These are phyloP conservation scores for Acorus calamus DNA, from an alignment of 106 monocot genomes.

Conservation along the genomic window DNA sequence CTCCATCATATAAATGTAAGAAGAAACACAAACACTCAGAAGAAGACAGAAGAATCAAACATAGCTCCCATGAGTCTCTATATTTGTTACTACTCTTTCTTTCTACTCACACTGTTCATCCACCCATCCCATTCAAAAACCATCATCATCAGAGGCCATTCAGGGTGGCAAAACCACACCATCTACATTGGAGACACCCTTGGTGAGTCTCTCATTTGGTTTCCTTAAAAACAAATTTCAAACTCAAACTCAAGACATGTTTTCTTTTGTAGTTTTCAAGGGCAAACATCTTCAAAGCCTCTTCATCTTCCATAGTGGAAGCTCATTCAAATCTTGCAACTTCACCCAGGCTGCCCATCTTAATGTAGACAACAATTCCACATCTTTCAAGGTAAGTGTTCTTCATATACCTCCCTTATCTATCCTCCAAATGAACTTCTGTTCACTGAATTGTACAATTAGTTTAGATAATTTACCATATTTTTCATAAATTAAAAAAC, in stretches of 20 bases:
- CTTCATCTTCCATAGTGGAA: slow-evolving; percentile 18
- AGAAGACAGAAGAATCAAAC: too few species aligned
- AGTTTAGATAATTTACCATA: too few species aligned
- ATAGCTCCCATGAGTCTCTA: too few species aligned
- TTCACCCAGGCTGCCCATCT: slow-evolving; percentile 10
- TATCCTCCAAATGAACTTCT: too few species aligned
- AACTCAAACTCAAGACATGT: neutral
- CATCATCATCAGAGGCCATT: slow-evolving; percentile 4
- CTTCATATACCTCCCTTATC: too few species aligned
- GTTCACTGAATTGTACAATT: too few species aligned
- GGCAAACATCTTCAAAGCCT: slow-evolving; percentile 12
- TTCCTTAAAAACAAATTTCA: neutral
- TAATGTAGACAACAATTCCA: slow-evolving; percentile 4
- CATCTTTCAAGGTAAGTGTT: slow-evolving; percentile 9
- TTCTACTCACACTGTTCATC: too few species aligned
- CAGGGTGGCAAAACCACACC: slow-evolving; percentile 3
- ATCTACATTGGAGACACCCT: slow-evolving; percentile 19
- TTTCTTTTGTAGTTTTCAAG: slow-evolving; percentile 12
- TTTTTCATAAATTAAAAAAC: too few species aligned
- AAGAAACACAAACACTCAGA: too few species aligned
- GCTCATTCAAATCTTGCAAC: slow-evolving; percentile 16
- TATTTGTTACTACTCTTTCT: too few species aligned
- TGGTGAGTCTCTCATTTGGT: slow-evolving; percentile 4
- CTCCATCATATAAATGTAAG: too few species aligned
- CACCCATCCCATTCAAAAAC: too few species aligned